These are phyloP conservation scores for Ligustrum vulgare DNA, from an alignment of 257 asterid species.

Conservation along the genomic window DNA sequence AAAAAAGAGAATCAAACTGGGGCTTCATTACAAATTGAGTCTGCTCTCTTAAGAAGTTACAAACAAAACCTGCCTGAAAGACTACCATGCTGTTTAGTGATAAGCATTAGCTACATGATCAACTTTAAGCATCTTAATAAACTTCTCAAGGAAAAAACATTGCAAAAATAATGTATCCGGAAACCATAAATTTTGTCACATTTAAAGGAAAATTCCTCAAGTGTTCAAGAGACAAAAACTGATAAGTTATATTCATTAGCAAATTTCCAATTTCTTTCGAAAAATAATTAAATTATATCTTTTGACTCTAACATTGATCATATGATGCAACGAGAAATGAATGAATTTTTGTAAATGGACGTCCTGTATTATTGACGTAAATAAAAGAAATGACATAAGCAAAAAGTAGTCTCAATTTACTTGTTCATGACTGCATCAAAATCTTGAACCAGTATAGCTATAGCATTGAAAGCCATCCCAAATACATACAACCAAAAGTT, in stretches of 20 bases:
- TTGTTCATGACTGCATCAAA: constrained; percentile 84
- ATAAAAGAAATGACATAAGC: not conserved
- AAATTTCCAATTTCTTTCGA: constrained; percentile 12
- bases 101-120: not conserved
- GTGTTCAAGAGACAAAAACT: constrained; percentile 1
- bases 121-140: constrained; percentile 16
- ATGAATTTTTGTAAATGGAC: not conserved
- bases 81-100: not conserved
- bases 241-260: not conserved
- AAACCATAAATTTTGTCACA: constrained; percentile 1
- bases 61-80: not conserved
- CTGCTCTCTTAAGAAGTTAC: constrained; percentile 5
- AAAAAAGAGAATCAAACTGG: too few relatives aligned
- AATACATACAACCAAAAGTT: constrained; percentile 98
- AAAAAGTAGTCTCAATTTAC: constrained; percentile 42
- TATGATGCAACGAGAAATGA: not conserved
- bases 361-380: constrained; percentile 18
- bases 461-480: constrained; percentile 93
- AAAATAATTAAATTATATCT: constrained; percentile 11
- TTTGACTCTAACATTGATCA: constrained; percentile 2
- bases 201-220: constrained; percentile 15
- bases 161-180: not conserved
- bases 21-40: not conserved
- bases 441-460: constrained; percentile 87
- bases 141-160: constrained; percentile 18